Evolutionary conservation across 768 basidiomycete genomes (phyloP).

Genomic region (Panellus pusillus): DNA sequence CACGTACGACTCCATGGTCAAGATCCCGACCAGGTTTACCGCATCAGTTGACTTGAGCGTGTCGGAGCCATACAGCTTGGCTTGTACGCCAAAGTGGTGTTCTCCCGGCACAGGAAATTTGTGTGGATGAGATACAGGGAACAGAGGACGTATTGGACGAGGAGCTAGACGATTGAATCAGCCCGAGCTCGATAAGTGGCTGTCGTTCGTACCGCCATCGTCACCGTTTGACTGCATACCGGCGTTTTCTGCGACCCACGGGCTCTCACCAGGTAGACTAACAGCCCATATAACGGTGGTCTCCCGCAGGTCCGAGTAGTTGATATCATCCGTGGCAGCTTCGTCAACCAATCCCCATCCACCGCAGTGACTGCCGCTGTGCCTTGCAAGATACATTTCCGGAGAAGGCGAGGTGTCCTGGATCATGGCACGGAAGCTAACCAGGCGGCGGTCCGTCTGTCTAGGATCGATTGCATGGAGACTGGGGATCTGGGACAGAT

Average conservation of each 20-base stretch:
- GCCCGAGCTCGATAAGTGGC: too few relatives aligned
- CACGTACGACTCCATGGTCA: slow-evolving; percentile 63
- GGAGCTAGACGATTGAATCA: not conserved
- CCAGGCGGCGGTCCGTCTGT: slow-evolving; percentile 54
- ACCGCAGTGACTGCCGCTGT: slow-evolving; percentile 46
- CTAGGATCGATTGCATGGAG: slow-evolving; percentile 48
- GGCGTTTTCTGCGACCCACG: slow-evolving; percentile 43
- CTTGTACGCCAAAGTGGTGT: slow-evolving; percentile 66
- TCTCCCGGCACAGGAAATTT: slow-evolving; percentile 61
- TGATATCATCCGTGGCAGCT: slow-evolving; percentile 18
- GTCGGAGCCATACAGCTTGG: slow-evolving; percentile 68
- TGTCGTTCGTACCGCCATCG: too few relatives aligned
- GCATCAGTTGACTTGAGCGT: slow-evolving; percentile 61
- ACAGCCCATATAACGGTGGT: slow-evolving; percentile 71
- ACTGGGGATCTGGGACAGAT: slow-evolving; percentile 51
- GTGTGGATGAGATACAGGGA: slow-evolving; percentile 38
- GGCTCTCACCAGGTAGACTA: slow-evolving; percentile 65
- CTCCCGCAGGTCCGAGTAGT: slow-evolving; percentile 52
- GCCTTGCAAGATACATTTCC: slow-evolving; percentile 67
- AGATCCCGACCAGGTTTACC: slow-evolving; percentile 71
- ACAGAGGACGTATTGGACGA: not conserved
- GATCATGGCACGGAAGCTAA: slow-evolving; percentile 75
- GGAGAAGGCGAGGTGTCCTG: slow-evolving; percentile 78
- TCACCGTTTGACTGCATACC: too few relatives aligned
- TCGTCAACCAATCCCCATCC: slow-evolving; percentile 71